Base-by-base conservation (phyloP, 345 rosid genomes). In the Gossypium arboreum region DNA sequence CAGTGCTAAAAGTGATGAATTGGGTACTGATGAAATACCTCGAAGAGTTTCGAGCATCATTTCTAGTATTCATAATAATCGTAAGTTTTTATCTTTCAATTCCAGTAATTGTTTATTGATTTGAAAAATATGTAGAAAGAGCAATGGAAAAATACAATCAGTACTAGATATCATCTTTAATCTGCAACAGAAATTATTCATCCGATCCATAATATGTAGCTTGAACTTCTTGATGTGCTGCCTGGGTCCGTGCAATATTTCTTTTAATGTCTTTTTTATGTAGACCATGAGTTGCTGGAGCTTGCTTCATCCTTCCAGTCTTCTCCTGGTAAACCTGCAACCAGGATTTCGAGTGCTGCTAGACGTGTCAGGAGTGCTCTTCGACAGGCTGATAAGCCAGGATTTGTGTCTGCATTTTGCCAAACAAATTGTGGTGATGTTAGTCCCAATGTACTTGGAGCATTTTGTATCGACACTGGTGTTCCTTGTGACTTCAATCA, bases 361-460 rank as follows among this genome's bases (percentile, higher is more conserved):
- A 87, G 88, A 72, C 94, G 94, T 74, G 97, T 95, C 72, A 87
- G 98, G 82, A 78, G 89, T 86, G 78, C 87, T 83, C 87, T 89
- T 72, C 91, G 95, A 90, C 87, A 84, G 71, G 87, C 97, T 70
- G 93, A 89, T 68, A 93, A 69, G 74, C 98, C 98, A 69, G 84
- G 80, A 70, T 95, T 95, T 87, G 94, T 95, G 58, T 89, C 99
- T 84, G 97, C 99, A 48, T 95, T 95, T 83, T 95, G 98, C 82
- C 99, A 95, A 79, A 77, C 96, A 29, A 95, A 91, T 83, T 95
- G 99, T 81, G 99, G 99, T 63, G 98, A 95, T 84, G 97, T 95
- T 79, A 95, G 96, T 81, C 99, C 99, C 71, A 95, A 95, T 79
- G 92, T 93, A 78, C 99, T 91, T 44, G 96, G 99, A 79, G 91